Evolutionary conservation across 257 asterid species (phyloP).

Genomic region (Solanum rostratum): DNA sequence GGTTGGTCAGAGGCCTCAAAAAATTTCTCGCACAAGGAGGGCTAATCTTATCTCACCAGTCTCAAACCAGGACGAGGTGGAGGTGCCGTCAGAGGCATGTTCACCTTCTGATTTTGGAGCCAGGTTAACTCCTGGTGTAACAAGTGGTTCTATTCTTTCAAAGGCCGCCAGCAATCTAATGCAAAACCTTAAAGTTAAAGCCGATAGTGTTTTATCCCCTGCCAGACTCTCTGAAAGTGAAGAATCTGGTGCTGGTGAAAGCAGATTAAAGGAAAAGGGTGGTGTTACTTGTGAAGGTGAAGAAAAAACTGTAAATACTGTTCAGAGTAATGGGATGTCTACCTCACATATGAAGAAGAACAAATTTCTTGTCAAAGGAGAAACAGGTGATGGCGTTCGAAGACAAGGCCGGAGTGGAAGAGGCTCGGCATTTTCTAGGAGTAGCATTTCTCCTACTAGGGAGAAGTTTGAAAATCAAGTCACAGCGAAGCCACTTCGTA

Average conservation of each 20-base stretch:
- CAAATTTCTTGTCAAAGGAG: conserved; percentile 59
- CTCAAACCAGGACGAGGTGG: conserved; percentile 67
- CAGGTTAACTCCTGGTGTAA: conserved; percentile 44
- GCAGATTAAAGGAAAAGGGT: conserved; percentile 50
- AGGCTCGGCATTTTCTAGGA: conserved; percentile 67
- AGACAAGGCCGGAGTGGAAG: conserved; percentile 94
- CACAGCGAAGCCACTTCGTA: conserved; percentile 59
- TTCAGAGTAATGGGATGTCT: conserved; percentile 44
- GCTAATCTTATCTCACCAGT: conserved; percentile 78
- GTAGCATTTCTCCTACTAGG: conserved; percentile 66
- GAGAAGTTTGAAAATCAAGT: conserved; percentile 58
- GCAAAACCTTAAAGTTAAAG: conserved; percentile 40
- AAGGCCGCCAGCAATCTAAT: conserved; percentile 41
- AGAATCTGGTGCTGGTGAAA: conserved; percentile 85
- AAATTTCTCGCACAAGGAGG: conserved; percentile 85
- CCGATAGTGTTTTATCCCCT: conserved; percentile 64
- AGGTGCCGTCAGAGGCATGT: conserved; percentile 66
- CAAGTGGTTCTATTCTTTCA: conserved; percentile 39
- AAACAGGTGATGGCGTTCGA: conserved; percentile 67
- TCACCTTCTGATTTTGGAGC: conserved; percentile 78
- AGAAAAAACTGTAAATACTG: conserved; percentile 41
- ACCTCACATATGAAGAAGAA: conserved; percentile 45
- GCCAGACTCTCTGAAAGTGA: conserved; percentile 80
- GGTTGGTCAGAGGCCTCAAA: conserved; percentile 97
- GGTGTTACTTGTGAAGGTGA: conserved; percentile 37